Base-by-base conservation (phyloP, 2,329 filamentous ascomycete species). In the Scytalidium sp. region DNA sequence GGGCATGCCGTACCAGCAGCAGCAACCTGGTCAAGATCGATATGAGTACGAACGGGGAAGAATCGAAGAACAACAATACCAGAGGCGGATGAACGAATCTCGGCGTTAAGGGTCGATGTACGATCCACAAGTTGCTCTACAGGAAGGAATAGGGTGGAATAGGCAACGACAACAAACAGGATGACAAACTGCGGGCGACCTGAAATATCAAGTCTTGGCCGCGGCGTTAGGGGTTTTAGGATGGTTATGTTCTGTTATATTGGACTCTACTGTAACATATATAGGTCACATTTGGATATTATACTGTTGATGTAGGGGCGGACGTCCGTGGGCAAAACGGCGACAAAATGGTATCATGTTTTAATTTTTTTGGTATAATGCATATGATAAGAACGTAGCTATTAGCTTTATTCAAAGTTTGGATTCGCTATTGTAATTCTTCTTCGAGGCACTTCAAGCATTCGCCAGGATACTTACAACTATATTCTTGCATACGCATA, bases 1-100 rank as follows among this genome's bases (percentile, higher is more conserved):
- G 13, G 42, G 47, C 3, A 53, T 59, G 50, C 56, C 57, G 22
- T 58, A 54, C 25, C 52, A 54, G 19, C 53, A 56, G 15, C 54
- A 56, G 22, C 53, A 50, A 19, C 47, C 49, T 11, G 42, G 23
- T 11, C 54, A 50, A 25, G 54, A 59, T 22, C 50, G 50, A 13
- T 53, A 49, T 49, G 52, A 55, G 8, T 54, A 54, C 40, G 48
- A 52, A 22, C 44, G 47, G n/a, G 53, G 54, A 19, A 46, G 50
- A 29, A 44, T 52, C 17, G 52, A 49, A 8, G 47, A 44, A 13
- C 13, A 27, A 27, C 41, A 48, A 22, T 36, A 51, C 25, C 50
- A 45, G 21, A n/a, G 45, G n/a, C 41, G 45, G 19, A 20, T 36
- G 17, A 45, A 47, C 19, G 50, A 51, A 20, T 46, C 43, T 13